Conservation (phyloP, 2,329 filamentous ascomycete species). For the Pseudonectria foliicola region DNA sequence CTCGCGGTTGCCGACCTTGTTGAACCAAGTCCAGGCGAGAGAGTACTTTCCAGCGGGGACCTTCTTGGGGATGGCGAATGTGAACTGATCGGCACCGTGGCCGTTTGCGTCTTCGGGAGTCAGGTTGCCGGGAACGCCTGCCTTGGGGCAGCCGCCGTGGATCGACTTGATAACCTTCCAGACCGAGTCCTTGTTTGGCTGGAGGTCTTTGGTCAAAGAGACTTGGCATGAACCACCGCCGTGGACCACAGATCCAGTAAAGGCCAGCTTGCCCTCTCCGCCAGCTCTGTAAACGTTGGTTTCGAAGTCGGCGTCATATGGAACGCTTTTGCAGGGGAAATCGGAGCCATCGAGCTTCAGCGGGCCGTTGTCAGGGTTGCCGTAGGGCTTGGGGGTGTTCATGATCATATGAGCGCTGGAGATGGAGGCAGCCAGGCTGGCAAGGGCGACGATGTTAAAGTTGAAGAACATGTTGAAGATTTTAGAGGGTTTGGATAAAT, state of each 20-base stretch:
- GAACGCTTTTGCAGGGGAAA: conserved; percentile 64
- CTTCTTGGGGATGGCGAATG: conserved; percentile 47
- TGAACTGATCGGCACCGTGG: conserved; percentile 13
- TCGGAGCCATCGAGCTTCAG: conserved; percentile 53
- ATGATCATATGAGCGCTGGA: conserved; percentile 73
- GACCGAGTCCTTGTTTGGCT: conserved; percentile 56
- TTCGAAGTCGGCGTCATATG: conserved; percentile 26
- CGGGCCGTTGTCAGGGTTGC: conserved; percentile 49
- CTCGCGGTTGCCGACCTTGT: conserved; percentile 55
- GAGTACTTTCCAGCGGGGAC: conserved; percentile 40
- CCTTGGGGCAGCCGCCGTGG: conserved; percentile 38
- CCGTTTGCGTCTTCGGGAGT: not conserved
- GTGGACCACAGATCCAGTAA: conserved; percentile 48
- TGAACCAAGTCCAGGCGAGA: conserved; percentile 58
- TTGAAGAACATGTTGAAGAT: conserved; percentile 44
- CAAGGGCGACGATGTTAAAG: conserved; percentile 43
- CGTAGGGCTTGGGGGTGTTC: conserved; percentile 58
- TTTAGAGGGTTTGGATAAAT: conserved; percentile 13
- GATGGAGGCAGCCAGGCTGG: conserved; percentile 39
- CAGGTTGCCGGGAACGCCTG: conserved; percentile 10
- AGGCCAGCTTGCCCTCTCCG: conserved; percentile 41
- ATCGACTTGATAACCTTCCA: conserved; percentile 92
- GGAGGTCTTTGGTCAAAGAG: conserved; percentile 52
- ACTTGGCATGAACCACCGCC: conserved; percentile 58
- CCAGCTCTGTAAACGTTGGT: conserved; percentile 46